Conservation (phyloP, 192 early-diverging fungal species). For the Entomortierella parvispora region DNA sequence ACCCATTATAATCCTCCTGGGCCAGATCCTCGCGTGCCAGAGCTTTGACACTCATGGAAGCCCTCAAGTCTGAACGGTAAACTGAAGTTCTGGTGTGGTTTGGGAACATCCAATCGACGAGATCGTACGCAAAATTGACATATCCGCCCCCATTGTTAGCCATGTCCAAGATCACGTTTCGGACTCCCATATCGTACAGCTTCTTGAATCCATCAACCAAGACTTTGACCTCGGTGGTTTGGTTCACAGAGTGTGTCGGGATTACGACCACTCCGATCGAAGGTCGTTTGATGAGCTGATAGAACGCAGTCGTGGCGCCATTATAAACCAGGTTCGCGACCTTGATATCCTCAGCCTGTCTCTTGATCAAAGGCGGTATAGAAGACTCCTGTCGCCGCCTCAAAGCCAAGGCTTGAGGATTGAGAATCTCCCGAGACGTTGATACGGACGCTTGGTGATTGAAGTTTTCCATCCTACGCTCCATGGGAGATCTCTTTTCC, state of each 20-base stretch:
- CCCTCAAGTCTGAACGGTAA: constrained; percentile 31
- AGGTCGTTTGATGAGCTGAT: constrained; percentile 32
- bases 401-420: background rate
- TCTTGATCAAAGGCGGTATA: background rate
- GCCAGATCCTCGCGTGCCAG: constrained; percentile 31
- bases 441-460: constrained; percentile 14
- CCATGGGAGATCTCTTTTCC: background rate
- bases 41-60: constrained; percentile 31
- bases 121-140: constrained; percentile 44
- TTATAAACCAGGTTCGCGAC: constrained; percentile 19
- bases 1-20: constrained; percentile 13
- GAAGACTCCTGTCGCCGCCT: background rate
- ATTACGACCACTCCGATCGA: constrained; percentile 34
- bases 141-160: constrained; percentile 46
- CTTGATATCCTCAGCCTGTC: background rate
- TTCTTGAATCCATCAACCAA: constrained; percentile 15
- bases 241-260: constrained; percentile 37
- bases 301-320: constrained; percentile 31
- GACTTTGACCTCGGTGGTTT: background rate
- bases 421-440: background rate
- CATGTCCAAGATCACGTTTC: constrained; percentile 38
- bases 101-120: constrained; percentile 49
- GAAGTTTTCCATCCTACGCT: background rate
- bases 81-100: constrained; percentile 16
- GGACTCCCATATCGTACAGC: constrained; percentile 11